Evolutionary conservation across 2,329 filamentous ascomycete species (phyloP).

Genomic region (Alternaria burnsii): DNA sequence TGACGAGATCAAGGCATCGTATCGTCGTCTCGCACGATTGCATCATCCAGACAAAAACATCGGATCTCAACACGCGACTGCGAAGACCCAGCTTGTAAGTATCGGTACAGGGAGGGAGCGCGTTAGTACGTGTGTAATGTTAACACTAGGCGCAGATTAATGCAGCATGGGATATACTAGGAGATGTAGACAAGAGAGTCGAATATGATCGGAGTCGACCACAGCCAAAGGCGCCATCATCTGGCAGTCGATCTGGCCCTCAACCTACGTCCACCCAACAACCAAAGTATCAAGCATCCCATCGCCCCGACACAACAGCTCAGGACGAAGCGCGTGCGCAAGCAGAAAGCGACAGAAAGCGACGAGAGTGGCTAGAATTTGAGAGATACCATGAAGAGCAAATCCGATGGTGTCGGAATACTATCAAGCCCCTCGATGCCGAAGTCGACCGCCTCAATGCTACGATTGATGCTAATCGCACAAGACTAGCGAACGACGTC

Average conservation of each 20-base stretch:
- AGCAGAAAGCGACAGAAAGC: slow-evolving; percentile 8
- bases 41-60: slow-evolving; percentile 11
- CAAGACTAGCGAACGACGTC: background rate
- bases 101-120: background rate
- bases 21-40: slow-evolving; percentile 11
- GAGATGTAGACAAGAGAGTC: background rate
- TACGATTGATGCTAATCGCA: background rate
- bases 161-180: slow-evolving; percentile 12
- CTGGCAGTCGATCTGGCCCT: background rate
- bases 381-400: slow-evolving; percentile 5
- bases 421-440: background rate
- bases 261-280: background rate
- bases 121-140: background rate
- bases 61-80: slow-evolving; percentile 1
- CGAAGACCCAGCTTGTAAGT: slow-evolving; percentile 2
- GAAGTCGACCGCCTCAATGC: background rate
- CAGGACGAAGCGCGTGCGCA: slow-evolving; percentile 9
- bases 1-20: slow-evolving; percentile 2
- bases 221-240: background rate
- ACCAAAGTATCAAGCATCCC: background rate
- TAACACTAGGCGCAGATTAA: slow-evolving; percentile 6
- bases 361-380: slow-evolving; percentile 12
- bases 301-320: background rate
- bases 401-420: slow-evolving; percentile 1
- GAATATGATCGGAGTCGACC: slow-evolving; percentile 5